A percentile compares a stretch with the other conserved stretches of the same genome.
Conservation (phyloP, 1,139 yeast genomes). For the Scheffersomyces parashehatae region DNA sequence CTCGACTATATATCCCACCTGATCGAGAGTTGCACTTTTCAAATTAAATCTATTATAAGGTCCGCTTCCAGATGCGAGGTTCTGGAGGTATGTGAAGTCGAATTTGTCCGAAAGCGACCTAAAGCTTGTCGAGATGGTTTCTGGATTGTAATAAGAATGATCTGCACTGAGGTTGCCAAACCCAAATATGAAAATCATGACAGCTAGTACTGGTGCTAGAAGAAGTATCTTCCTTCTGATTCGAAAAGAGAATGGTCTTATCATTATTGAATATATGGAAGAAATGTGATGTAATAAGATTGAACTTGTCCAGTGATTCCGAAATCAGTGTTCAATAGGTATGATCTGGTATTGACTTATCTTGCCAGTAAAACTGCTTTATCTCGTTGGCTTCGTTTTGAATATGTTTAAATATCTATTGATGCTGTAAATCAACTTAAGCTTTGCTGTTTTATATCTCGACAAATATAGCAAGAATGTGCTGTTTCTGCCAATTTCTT, state of each 20-base stretch:
- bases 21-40: not conserved
- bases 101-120: slow-evolving; percentile 11
- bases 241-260: slow-evolving; percentile 18
- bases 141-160: slow-evolving; percentile 1
- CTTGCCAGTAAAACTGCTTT: not conserved
- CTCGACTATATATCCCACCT: slow-evolving; percentile 13
- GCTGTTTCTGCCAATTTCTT: too few relatives aligned
- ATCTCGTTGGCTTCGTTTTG: too few relatives aligned
- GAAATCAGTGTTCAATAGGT: too few relatives aligned
- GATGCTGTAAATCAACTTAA: too few relatives aligned
- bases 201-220: slow-evolving; percentile 8
- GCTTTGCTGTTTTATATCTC: too few relatives aligned
- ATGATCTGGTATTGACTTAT: too few relatives aligned
- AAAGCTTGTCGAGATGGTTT: slow-evolving; percentile 5
- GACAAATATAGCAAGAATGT: too few relatives aligned
- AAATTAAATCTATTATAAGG: not conserved
- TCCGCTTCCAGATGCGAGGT: slow-evolving; percentile 1
- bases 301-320: too few relatives aligned
- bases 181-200: slow-evolving; percentile 10
- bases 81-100: slow-evolving; percentile 11
- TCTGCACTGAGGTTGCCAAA: slow-evolving; percentile 1
- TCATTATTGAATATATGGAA: slow-evolving; percentile 8
- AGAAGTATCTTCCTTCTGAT: slow-evolving; percentile 9
- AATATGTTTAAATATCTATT: too few relatives aligned
- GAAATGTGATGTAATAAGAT: too few relatives aligned